A percentile compares a stretch with the other conserved stretches of the same genome.
These are phyloP conservation scores for Mesembryanthemum crystallinum DNA, from an alignment of 148 eudicot species.

Conservation along the genomic window DNA sequence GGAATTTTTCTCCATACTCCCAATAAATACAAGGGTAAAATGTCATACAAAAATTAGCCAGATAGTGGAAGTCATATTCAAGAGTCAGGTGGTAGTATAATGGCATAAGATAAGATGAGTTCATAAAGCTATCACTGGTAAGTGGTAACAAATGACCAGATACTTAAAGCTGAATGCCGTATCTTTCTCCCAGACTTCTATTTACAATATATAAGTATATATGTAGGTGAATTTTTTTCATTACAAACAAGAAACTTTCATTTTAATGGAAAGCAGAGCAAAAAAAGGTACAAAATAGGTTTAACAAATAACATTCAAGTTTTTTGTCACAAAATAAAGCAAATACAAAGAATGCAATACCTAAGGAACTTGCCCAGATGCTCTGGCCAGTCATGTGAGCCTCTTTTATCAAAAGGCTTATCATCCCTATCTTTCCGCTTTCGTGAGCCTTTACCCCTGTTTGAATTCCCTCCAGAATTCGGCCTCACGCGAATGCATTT, in stretches of 20 bases:
- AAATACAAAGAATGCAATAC: constrained; percentile 33
- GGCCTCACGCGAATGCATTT: constrained; percentile 91
- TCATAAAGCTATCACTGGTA: not conserved
- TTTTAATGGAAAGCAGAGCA: not conserved
- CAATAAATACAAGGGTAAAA: not conserved
- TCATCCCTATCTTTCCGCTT: constrained; percentile 78
- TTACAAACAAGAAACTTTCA: not conserved
- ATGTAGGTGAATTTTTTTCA: not conserved
- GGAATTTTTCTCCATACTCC: not conserved
- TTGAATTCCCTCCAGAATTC: constrained; percentile 50
- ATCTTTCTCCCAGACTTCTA: not conserved
- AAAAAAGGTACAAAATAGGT: not conserved
- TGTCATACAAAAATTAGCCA: not conserved
- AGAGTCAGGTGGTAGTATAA: not conserved
- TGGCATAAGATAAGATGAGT: not conserved
- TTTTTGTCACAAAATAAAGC: not conserved
- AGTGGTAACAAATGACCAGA: not conserved
- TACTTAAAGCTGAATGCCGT: not conserved
- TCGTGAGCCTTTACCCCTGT: constrained; percentile 42
- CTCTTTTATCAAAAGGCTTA: constrained; percentile 79
- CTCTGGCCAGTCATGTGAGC: constrained; percentile 86
- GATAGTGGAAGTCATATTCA: not conserved
- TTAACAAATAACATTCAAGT: not conserved
- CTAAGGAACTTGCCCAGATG: constrained; percentile 83
- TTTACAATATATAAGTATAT: not conserved